Conservation (phyloP, 108 stramenopile genomes). For the Aurantiochytrium sp. region DNA sequence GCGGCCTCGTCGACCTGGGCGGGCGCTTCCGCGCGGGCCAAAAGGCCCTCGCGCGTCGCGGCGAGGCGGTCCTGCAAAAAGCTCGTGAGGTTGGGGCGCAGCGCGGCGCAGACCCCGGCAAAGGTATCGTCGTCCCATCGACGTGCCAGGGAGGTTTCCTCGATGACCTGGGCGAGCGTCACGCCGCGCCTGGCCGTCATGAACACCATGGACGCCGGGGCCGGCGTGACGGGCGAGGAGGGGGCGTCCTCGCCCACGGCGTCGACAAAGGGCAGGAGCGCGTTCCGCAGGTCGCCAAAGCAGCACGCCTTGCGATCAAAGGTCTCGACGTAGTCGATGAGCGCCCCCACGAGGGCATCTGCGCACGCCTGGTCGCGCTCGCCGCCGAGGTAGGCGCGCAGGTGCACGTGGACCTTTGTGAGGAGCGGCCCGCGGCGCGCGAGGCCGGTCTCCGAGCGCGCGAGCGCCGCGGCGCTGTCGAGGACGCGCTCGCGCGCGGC, state of each 20-base stretch:
- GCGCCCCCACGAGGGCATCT: not conserved
- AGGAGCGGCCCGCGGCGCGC: not conserved
- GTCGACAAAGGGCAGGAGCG: not conserved
- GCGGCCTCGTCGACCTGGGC: not conserved
- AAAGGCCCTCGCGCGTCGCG: not conserved
- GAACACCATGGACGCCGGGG: not conserved
- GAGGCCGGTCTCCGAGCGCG: not conserved
- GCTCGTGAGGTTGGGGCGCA: not conserved
- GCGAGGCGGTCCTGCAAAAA: not conserved
- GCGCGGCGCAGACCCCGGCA: not conserved
- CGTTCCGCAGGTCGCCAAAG: conserved; percentile 26
- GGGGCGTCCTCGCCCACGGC: not conserved
- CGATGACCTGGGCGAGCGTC: not conserved
- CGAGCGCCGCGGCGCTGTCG: no score
- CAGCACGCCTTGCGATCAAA: conserved; percentile 20
- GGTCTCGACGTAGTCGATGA: not conserved
- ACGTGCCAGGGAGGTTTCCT: not conserved
- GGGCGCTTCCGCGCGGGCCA: not conserved
- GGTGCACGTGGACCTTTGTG: not conserved
- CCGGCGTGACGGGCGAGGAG: not conserved
- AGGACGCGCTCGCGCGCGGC: no score
- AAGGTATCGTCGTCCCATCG: not conserved
- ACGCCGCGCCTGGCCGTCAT: not conserved
- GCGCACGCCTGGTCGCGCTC: not conserved
- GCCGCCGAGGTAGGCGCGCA: not conserved